phyloP scores from a whole-genome alignment of 148 eudicot species.

The Drosera capensis region DNA sequence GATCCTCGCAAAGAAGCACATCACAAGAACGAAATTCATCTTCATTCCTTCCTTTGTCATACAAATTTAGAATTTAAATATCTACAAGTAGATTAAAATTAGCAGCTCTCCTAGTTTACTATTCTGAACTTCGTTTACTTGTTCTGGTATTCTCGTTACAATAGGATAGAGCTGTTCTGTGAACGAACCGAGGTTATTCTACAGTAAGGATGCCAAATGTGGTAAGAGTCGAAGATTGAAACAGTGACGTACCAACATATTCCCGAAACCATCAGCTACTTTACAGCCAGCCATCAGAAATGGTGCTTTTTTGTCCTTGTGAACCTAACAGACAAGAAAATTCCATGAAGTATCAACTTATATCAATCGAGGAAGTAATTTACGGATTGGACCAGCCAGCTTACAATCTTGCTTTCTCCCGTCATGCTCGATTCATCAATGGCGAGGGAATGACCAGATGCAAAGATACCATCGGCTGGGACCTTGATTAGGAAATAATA shows the following conservation, averaged over 20 bases:
- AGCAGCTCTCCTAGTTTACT: no score
- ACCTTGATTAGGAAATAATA: slow-evolving; percentile 21
- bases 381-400: slow-evolving; percentile 19
- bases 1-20: neutral
- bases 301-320: slow-evolving; percentile 57
- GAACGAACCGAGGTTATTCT: neutral
- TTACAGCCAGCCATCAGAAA: slow-evolving; percentile 86
- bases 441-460: slow-evolving; percentile 64
- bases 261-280: slow-evolving; percentile 91
- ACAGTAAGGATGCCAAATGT: neutral
- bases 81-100: no score
- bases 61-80: no score
- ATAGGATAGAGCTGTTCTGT: neutral
- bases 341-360: slow-evolving; percentile 5
- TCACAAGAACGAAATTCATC: no score
- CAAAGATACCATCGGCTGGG: slow-evolving; percentile 80
- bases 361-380: neutral
- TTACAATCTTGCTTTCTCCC: slow-evolving; percentile 95
- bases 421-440: slow-evolving; percentile 99
- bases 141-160: no score
- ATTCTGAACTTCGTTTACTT: no score
- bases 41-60: no score
- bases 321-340: slow-evolving; percentile 31
- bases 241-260: slow-evolving; percentile 58
- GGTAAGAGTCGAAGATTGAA: neutral